Conservation (phyloP, 257 asterid species). For the Solanum virginianum region DNA sequence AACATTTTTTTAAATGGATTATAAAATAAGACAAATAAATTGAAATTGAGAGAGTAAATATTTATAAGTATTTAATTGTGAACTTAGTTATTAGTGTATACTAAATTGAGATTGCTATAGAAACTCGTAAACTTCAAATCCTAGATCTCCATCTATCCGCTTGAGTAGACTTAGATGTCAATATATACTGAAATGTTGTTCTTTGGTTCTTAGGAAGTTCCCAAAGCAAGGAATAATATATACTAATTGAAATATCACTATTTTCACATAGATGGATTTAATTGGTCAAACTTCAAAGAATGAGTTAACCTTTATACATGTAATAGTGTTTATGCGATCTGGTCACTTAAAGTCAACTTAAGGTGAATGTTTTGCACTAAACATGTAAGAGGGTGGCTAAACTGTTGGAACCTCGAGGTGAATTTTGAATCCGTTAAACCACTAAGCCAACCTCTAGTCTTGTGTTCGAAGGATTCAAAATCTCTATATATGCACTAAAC, state of each 20-base stretch:
- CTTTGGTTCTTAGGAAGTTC: neutral
- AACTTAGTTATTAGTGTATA: no score
- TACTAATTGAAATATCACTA: neutral
- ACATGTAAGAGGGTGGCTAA: neutral
- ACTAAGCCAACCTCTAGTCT: neutral
- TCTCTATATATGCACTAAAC: neutral
- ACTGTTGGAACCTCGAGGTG: neutral
- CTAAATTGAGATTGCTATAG: neutral
- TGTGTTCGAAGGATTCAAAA: neutral
- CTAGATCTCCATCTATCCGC: neutral
- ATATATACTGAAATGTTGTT: neutral
- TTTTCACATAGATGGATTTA: neutral
- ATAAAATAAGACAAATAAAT: neutral
- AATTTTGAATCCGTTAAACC: neutral
- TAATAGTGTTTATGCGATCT: neutral
- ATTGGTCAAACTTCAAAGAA: neutral
- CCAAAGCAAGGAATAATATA: neutral
- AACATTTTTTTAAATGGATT: neutral
- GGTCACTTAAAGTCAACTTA: neutral
- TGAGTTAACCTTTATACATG: neutral
- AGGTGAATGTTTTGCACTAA: neutral
- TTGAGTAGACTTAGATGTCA: neutral
- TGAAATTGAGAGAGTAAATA: neutral
- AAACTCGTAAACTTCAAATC: neutral
- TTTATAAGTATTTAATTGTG: no score